Percentiles rank a stretch among this genome's conserved stretches.
Evolutionary conservation across 2,329 filamentous ascomycete species (phyloP).

Genomic region (Aspergillus sp.): DNA sequence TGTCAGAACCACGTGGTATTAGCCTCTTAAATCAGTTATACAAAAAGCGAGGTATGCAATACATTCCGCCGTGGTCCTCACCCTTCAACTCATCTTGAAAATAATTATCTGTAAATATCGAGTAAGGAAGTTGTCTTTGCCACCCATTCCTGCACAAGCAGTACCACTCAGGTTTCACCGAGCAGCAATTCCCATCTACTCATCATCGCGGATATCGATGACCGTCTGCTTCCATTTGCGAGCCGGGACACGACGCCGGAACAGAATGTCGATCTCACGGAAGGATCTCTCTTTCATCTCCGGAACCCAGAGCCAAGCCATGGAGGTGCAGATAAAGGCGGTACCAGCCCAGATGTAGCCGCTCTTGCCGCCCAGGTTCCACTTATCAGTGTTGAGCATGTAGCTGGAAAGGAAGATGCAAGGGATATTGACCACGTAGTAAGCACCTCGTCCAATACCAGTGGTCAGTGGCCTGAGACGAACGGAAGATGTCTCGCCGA

Average conservation of each 20-base stretch:
- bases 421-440: conserved; percentile 66
- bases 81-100: too few relatives aligned
- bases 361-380: conserved; percentile 54
- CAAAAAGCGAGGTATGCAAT: too few relatives aligned
- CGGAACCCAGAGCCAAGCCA: conserved; percentile 52
- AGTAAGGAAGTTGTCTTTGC: too few relatives aligned
- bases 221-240: conserved; percentile 37
- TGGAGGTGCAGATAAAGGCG: conserved; percentile 54
- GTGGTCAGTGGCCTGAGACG: conserved; percentile 66
- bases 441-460: conserved; percentile 62
- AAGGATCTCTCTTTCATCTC: conserved; percentile 60
- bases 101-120: too few relatives aligned
- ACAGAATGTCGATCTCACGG: conserved; percentile 63
- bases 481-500: conserved; percentile 65
- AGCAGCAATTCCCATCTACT: conserved; percentile 45
- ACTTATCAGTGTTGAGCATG: conserved; percentile 57
- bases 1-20: too few relatives aligned
- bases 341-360: conserved; percentile 63
- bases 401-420: conserved; percentile 63
- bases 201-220: conserved; percentile 61
- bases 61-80: too few relatives aligned
- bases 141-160: too few relatives aligned
- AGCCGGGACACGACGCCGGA: conserved; percentile 54
- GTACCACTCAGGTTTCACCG: not conserved
- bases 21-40: too few relatives aligned